Evolutionary conservation across 371 early-diverging fungal genomes (phyloP).

Genomic region (Haplosporangium sp.): DNA sequence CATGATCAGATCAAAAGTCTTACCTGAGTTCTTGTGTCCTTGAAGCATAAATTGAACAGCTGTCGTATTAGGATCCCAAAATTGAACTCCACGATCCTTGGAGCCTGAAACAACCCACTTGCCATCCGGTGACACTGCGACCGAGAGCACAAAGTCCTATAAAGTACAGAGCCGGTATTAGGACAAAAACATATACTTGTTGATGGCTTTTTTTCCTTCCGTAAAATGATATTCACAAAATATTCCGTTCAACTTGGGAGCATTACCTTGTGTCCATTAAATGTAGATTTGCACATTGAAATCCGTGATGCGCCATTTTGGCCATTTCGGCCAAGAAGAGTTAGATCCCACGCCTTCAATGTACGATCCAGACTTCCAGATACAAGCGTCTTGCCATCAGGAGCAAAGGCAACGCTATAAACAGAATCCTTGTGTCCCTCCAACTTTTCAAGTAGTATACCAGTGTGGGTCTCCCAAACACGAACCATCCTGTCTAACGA

Average conservation of each 20-base stretch:
- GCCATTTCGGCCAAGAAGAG: slow-evolving; percentile 57
- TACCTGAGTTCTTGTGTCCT: slow-evolving; percentile 97
- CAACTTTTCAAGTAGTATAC: slow-evolving; percentile 85
- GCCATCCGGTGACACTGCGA: slow-evolving; percentile 92
- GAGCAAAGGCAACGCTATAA: slow-evolving; percentile 95
- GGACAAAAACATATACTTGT: not conserved
- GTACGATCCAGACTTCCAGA: slow-evolving; percentile 97
- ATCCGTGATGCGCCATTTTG: slow-evolving; percentile 55
- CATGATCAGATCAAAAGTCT: not conserved
- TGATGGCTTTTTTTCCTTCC: not conserved
- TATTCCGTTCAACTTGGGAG: not conserved
- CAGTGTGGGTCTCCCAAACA: slow-evolving; percentile 91
- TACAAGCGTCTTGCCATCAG: slow-evolving; percentile 92
- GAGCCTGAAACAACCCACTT: slow-evolving; percentile 95
- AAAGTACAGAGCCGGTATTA: not conserved
- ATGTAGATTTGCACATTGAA: slow-evolving; percentile 62
- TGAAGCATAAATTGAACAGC: slow-evolving; percentile 93
- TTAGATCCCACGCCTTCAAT: slow-evolving; percentile 94
- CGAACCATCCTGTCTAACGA: slow-evolving; percentile 95
- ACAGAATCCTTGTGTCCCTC: slow-evolving; percentile 98
- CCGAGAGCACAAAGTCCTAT: slow-evolving; percentile 96
- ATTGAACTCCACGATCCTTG: slow-evolving; percentile 95
- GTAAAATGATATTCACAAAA: too few relatives aligned
- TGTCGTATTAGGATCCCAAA: slow-evolving; percentile 91
- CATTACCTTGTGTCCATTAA: slow-evolving; percentile 72